phyloP scores from a whole-genome alignment of 257 asterid genomes.

The Salvia splendens region DNA sequence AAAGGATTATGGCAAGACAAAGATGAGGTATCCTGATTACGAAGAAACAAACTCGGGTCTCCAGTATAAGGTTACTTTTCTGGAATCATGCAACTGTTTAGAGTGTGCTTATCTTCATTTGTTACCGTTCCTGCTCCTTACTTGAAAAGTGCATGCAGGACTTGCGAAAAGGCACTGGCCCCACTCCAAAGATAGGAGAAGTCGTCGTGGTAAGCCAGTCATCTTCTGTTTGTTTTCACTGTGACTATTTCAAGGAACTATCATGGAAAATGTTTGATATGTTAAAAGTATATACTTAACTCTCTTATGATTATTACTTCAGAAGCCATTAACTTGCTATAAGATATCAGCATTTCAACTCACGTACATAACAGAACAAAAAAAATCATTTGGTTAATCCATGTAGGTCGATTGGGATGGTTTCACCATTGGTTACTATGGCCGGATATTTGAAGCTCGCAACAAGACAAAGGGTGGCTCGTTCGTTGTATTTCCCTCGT shows the following conservation, averaged over 20 bases:
- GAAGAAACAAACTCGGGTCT: slow-evolving; percentile 83
- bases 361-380: slow-evolving; percentile 18
- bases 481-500: slow-evolving; percentile 62
- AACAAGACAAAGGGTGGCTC: slow-evolving; percentile 98
- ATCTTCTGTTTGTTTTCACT: slow-evolving; percentile 18
- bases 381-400: slow-evolving; percentile 22
- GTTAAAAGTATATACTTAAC: background rate
- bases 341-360: background rate
- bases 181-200: slow-evolving; percentile 76
- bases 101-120: slow-evolving; percentile 30
- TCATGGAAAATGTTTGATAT: background rate
- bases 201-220: slow-evolving; percentile 70
- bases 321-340: background rate
- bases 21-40: slow-evolving; percentile 92
- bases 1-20: slow-evolving; percentile 94
- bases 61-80: slow-evolving; percentile 79
- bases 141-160: slow-evolving; percentile 60
- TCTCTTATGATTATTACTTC: slow-evolving; percentile 16
- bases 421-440: slow-evolving; percentile 94
- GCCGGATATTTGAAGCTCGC: slow-evolving; percentile 98
- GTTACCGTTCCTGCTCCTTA: slow-evolving; percentile 25
- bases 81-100: slow-evolving; percentile 30
- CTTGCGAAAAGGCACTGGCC: slow-evolving; percentile 78
- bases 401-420: slow-evolving; percentile 98
- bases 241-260: slow-evolving; percentile 1